Evolutionary conservation across 2,329 filamentous ascomycete genomes (phyloP).

Genomic region (Mycosphaerella sp.): DNA sequence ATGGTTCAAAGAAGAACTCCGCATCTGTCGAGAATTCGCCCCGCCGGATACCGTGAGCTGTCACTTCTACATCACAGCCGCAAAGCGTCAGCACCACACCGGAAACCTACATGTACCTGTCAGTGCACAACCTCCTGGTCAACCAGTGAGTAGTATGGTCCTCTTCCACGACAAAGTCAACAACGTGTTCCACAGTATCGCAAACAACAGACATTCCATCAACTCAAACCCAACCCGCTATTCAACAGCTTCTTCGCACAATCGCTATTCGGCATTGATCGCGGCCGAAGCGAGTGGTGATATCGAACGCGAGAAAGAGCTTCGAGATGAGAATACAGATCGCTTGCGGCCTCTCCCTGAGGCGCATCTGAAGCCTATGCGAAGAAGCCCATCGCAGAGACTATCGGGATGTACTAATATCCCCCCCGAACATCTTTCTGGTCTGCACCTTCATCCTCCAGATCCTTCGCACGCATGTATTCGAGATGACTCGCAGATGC

Average conservation of each 20-base stretch:
- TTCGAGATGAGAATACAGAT: constrained; percentile 78
- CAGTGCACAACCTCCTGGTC: constrained; percentile 47
- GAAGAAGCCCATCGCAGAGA: constrained; percentile 20
- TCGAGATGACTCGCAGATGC: too few relatives aligned
- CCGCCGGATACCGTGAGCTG: constrained; percentile 84
- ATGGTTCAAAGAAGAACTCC: constrained; percentile 93
- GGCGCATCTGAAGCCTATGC: constrained; percentile 37
- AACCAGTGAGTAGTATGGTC: constrained; percentile 67
- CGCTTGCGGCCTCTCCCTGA: constrained; percentile 73
- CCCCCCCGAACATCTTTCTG: too few relatives aligned
- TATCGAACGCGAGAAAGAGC: constrained; percentile 68
- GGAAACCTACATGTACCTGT: constrained; percentile 44
- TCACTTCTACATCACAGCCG: constrained; percentile 87
- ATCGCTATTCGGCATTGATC: constrained; percentile 71
- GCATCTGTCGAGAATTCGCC: constrained; percentile 83
- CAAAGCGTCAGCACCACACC: constrained; percentile 52
- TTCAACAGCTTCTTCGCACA: constrained; percentile 7
- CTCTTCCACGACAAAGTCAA: constrained; percentile 81
- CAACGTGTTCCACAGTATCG: constrained; percentile 78
- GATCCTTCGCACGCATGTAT: neutral
- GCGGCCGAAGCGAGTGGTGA: constrained; percentile 75
- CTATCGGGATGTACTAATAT: too few relatives aligned
- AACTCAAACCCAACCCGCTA: constrained; percentile 34
- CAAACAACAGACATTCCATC: constrained; percentile 56
- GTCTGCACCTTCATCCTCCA: neutral